phyloP scores from a whole-genome alignment of 805 yeast species.

The Cyberlindnera petersonii region DNA sequence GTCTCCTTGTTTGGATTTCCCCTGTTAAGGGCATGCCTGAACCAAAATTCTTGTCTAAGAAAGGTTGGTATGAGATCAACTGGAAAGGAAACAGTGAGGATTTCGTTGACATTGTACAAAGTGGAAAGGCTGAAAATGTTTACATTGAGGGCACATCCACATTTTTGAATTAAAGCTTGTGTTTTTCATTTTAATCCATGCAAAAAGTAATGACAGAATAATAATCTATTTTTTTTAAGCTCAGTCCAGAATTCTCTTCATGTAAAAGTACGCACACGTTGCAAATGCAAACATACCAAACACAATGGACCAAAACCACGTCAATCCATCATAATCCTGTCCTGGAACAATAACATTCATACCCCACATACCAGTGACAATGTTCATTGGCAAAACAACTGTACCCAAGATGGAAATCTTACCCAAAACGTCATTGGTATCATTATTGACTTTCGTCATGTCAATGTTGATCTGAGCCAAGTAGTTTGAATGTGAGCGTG shows the following conservation, averaged over 20 bases:
- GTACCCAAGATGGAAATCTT: slow-evolving; percentile 93
- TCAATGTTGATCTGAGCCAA: slow-evolving; percentile 95
- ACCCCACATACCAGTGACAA: slow-evolving; percentile 97
- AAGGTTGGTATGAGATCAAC: slow-evolving; percentile 43
- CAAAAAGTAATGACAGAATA: neutral
- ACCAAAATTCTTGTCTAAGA: slow-evolving; percentile 37
- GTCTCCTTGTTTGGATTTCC: slow-evolving; percentile 44
- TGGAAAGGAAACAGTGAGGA: slow-evolving; percentile 12
- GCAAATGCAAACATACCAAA: slow-evolving; percentile 46
- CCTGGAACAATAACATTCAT: slow-evolving; percentile 98
- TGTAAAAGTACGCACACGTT: slow-evolving; percentile 42
- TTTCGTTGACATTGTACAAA: slow-evolving; percentile 16
- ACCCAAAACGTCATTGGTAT: slow-evolving; percentile 93
- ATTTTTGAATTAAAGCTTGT: slow-evolving; percentile 1
- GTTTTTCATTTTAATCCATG: neutral
- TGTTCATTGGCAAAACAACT: slow-evolving; percentile 89
- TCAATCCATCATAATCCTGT: slow-evolving; percentile 52
- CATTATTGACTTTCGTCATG: slow-evolving; percentile 95
- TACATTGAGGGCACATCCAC: slow-evolving; percentile 4
- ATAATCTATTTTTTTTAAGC: neutral
- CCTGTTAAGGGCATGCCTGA: slow-evolving; percentile 50
- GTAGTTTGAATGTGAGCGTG: slow-evolving; percentile 94
- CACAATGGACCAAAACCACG: slow-evolving; percentile 61
- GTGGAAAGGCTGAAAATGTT: slow-evolving; percentile 1
- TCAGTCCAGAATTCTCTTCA: slow-evolving; percentile 40